A percentile compares a stretch with the other conserved stretches of the same genome.
These are phyloP conservation scores for Neonectria hederae DNA, from an alignment of 2,329 filamentous ascomycete species.

Conservation along the genomic window DNA sequence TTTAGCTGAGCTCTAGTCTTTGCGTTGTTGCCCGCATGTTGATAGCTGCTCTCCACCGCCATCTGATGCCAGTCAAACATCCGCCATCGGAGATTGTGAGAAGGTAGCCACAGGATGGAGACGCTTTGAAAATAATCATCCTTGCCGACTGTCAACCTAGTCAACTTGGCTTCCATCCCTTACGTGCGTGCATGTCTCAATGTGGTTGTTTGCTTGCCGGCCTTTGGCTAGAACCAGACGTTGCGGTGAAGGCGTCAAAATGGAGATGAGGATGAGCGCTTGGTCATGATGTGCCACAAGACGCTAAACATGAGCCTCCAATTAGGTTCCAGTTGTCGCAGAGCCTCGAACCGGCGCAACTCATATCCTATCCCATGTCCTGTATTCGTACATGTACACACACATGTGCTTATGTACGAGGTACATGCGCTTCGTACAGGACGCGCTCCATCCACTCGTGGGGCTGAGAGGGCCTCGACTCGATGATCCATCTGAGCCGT, in stretches of 20 bases:
- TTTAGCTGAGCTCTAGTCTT: too few relatives aligned
- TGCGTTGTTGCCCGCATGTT: too few relatives aligned
- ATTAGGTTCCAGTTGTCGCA: background rate
- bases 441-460: conserved; percentile 8
- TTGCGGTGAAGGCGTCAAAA: background rate
- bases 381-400: background rate
- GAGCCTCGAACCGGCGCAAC: too few relatives aligned
- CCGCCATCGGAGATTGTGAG: background rate
- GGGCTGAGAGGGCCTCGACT: conserved; percentile 1
- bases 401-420: conserved; percentile 1
- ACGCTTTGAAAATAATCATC: background rate
- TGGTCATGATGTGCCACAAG: background rate
- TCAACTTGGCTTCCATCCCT: background rate
- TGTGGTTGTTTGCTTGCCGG: background rate
- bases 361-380: background rate
- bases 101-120: background rate
- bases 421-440: background rate
- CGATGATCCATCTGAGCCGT: background rate
- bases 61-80: background rate
- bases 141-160: background rate
- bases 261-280: background rate
- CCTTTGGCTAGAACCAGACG: background rate
- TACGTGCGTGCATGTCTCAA: background rate
- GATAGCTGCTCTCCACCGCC: too few relatives aligned
- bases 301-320: too few relatives aligned